Conservation (phyloP, 2,329 filamentous ascomycete genomes). For the Aspergillus intermedius region DNA sequence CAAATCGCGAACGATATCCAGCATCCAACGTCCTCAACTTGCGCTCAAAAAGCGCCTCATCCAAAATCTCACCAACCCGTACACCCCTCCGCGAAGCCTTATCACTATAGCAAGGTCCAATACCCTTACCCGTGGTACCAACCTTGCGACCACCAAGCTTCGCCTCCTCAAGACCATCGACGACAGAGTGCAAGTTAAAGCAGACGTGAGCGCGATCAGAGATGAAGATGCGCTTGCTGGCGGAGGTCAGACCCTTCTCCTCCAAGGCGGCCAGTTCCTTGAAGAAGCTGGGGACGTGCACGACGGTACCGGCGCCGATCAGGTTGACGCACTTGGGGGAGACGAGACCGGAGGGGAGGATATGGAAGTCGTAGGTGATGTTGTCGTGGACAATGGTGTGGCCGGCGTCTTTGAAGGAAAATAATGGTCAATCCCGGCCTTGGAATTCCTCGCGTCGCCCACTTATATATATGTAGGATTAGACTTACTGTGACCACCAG, state of each 20-base stretch:
- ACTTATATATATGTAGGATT: not conserved
- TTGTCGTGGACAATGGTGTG: conserved; percentile 44
- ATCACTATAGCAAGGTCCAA: conserved; percentile 56
- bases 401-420: conserved; percentile 31
- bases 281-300: conserved; percentile 45
- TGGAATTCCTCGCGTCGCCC: not conserved
- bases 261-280: conserved; percentile 40
- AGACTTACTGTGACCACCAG: conserved; percentile 42
- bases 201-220: conserved; percentile 42
- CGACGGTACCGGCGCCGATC: conserved; percentile 42
- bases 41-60: conserved; percentile 50
- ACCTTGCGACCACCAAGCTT: conserved; percentile 40
- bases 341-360: conserved; percentile 41
- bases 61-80: conserved; percentile 52
- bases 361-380: conserved; percentile 45
- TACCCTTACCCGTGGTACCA: conserved; percentile 45
- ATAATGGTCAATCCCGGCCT: not conserved
- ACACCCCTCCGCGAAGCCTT: conserved; percentile 56
- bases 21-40: conserved; percentile 48
- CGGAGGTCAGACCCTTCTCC: conserved; percentile 37
- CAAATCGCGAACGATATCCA: conserved; percentile 52
- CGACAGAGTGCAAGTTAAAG: conserved; percentile 40
- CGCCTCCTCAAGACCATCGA: conserved; percentile 43
- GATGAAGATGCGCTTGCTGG: conserved; percentile 39
- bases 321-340: conserved; percentile 41